These are phyloP conservation scores for Trichoderma gracile DNA, from an alignment of 2,329 filamentous ascomycete species.

Conservation along the genomic window DNA sequence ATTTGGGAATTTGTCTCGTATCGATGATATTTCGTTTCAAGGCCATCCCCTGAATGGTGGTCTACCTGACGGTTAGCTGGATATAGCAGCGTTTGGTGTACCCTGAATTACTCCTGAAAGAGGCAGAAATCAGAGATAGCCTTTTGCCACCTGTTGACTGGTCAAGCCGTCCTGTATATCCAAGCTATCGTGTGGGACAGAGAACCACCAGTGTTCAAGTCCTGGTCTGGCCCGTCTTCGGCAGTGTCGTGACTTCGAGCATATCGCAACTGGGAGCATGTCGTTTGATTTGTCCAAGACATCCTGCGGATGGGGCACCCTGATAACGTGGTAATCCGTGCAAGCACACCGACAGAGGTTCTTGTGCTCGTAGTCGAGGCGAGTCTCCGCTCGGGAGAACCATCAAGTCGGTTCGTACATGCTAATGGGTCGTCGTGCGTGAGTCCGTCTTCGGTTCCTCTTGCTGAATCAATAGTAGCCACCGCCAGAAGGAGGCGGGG, in stretches of 20 bases:
- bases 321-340: neutral
- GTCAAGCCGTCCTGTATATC: neutral
- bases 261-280: neutral
- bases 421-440: conserved; percentile 4
- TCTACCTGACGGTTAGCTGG: no score
- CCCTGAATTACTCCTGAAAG: neutral
- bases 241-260: neutral
- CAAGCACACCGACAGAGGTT: neutral
- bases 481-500: neutral
- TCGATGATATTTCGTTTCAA: neutral
- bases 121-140: no score
- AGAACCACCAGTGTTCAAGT: neutral
- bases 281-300: neutral
- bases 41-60: neutral
- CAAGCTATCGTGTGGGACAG: neutral
- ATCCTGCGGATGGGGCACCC: neutral
- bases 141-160: neutral
- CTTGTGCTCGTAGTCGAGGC: neutral
- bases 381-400: neutral
- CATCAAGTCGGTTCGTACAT: neutral
- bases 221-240: neutral
- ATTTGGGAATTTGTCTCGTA: neutral
- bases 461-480: conserved; percentile 20
- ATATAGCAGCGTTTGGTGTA: neutral
- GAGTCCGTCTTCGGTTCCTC: neutral